Base-by-base conservation (phyloP, 2,329 filamentous ascomycete species). In the Macroventuria anomochaeta region DNA sequence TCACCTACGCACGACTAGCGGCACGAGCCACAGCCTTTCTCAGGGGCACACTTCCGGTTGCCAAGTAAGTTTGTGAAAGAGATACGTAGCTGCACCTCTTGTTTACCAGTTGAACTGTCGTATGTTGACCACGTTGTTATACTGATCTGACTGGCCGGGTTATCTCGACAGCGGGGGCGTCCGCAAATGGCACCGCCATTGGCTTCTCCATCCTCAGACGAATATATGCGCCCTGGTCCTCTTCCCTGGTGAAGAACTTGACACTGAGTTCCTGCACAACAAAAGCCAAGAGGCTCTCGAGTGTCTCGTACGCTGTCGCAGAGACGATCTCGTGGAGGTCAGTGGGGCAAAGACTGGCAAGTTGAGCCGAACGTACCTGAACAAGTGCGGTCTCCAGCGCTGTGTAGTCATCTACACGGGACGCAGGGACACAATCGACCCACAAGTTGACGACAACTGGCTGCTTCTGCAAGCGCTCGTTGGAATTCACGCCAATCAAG, bases 401-500 rank as follows among this genome's bases (percentile, higher is more conserved):
- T 5, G 75, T 71, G 67, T 86, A 85, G 15, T 77, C 72, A 68
- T 91, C 84, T 17, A 73, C 71, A 10, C 62, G 59, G 8, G 69
- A 70, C 5, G 53, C 46, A 32, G 76, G 33, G 38, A 81, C 78
- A 43, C 76, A 74, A 49, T 90, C 86, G 42, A 91, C 76, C 70
- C 84, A 83, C 10, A 90, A 70, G 50, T 83, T 87, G 8, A 84
- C 80, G 13, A 88, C 75, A 1, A 91, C 81, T 44, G 88, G 81
- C 75, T 92, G 89, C 73, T 85, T 88, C 51, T 70, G 70, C 29
- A 75, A 59, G 57, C 89, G 78, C 79, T 93, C 89, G 64, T 91
- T 88, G 18, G 77, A 72, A 64, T 93, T 91, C 23, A 93, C 83
- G 0, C 89, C 89, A 39, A 93, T 84, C 42, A 93, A 71, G 26